Evolutionary conservation across 805 yeast genomes (phyloP).

Genomic region (Spathaspora sp.): DNA sequence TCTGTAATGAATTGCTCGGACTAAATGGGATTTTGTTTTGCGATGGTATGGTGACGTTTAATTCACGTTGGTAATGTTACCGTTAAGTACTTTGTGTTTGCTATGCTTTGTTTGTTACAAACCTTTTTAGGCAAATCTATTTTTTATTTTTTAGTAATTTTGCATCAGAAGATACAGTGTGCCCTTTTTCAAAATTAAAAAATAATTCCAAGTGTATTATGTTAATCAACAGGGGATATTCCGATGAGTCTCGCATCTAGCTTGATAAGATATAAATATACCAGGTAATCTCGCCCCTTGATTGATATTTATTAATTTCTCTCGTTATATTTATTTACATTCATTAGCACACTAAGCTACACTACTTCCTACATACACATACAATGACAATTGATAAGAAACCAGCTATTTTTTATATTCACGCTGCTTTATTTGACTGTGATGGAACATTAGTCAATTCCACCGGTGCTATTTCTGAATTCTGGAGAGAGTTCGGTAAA

Average conservation of each 20-base stretch:
- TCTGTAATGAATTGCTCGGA: neutral
- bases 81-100: neutral
- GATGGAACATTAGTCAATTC: constrained; percentile 87
- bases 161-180: neutral
- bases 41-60: neutral
- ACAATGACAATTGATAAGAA: constrained; percentile 35
- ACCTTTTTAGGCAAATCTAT: neutral
- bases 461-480: constrained; percentile 75
- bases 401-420: constrained; percentile 40
- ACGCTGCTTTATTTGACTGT: constrained; percentile 68
- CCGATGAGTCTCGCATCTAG: neutral
- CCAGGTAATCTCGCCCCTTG: neutral
- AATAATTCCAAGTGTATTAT: neutral
- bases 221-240: neutral
- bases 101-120: neutral
- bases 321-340: neutral
- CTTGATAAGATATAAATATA: neutral
- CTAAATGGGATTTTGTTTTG: neutral
- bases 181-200: neutral
- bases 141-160: neutral
- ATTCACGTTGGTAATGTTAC: neutral
- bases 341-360: neutral
- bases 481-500: constrained; percentile 74
- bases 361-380: neutral
- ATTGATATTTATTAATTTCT: neutral